Conservation (phyloP, 2,329 filamentous ascomycete genomes). For the Neonectria faginata region DNA sequence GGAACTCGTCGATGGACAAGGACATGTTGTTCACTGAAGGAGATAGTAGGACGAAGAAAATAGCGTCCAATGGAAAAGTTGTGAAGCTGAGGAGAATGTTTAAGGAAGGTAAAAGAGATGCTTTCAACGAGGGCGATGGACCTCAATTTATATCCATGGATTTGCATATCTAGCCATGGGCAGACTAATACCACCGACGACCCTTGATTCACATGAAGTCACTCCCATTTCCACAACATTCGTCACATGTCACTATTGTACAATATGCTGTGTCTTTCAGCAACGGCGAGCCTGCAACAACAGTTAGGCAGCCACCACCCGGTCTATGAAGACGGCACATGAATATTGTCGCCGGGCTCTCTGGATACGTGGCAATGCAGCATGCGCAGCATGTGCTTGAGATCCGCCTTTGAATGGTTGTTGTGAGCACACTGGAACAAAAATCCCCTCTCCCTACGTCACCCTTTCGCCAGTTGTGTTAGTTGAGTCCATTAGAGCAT, state of each 20-base stretch:
- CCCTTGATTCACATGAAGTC: not conserved
- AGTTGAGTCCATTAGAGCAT: no score
- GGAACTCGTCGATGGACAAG: not conserved
- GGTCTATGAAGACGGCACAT: not conserved
- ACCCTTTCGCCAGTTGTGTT: not conserved
- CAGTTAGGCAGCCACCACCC: not conserved
- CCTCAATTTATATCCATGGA: not conserved
- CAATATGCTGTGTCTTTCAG: not conserved
- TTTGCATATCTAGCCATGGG: not conserved
- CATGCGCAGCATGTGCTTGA: no score
- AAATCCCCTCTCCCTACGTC: not conserved
- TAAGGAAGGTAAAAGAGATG: not conserved
- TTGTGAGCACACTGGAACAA: not conserved
- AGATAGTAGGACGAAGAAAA: not conserved
- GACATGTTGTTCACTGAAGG: not conserved
- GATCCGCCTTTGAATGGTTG: not conserved
- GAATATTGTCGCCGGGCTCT: fast-evolving
- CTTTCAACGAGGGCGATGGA: not conserved
- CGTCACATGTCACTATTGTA: not conserved
- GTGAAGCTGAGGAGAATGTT: not conserved
- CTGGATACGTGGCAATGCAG: not conserved
- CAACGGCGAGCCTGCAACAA: not conserved
- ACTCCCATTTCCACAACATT: not conserved
- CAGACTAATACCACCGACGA: not conserved
- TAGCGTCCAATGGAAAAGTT: no score